Evolutionary conservation across 306 rosid genomes (phyloP).

Genomic region (Cucurbita maxima): DNA sequence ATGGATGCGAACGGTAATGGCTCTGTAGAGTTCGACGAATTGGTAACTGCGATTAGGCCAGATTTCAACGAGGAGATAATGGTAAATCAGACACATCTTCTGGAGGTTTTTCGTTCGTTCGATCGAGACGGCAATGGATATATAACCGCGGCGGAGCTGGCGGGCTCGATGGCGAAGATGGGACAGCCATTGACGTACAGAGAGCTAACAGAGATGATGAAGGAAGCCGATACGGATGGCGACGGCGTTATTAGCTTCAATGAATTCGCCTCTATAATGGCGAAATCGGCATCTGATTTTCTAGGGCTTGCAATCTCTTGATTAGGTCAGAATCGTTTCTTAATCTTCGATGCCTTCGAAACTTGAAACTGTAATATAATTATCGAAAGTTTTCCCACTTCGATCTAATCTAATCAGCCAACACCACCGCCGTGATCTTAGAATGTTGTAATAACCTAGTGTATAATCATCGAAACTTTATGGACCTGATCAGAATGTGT

Average conservation of each 20-base stretch:
- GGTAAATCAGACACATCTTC: conserved; percentile 19
- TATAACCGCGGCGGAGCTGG: conserved; percentile 63
- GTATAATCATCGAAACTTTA: not conserved
- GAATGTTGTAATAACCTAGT: not conserved
- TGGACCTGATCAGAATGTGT: not conserved
- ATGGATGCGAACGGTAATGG: conserved; percentile 73
- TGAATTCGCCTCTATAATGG: conserved; percentile 62
- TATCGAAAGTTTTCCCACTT: not conserved
- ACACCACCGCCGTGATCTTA: not conserved
- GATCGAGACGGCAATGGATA: conserved; percentile 71
- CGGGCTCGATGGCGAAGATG: conserved; percentile 75
- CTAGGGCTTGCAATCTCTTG: conserved; percentile 31
- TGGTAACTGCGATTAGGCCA: conserved; percentile 40
- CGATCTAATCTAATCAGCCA: not conserved
- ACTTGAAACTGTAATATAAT: not conserved
- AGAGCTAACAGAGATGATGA: conserved; percentile 75
- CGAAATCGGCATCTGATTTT: conserved; percentile 46
- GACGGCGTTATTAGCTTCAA: conserved; percentile 70
- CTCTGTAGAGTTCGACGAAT: conserved; percentile 64
- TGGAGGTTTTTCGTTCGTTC: conserved; percentile 49
- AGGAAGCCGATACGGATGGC: conserved; percentile 63
- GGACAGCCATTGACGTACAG: conserved; percentile 62
- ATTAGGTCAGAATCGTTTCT: conserved; percentile 6
- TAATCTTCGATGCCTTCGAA: not conserved
- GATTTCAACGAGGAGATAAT: conserved; percentile 34